Evolutionary conservation across 345 rosid species (phyloP).

Genomic region (Citrus reticulata): DNA sequence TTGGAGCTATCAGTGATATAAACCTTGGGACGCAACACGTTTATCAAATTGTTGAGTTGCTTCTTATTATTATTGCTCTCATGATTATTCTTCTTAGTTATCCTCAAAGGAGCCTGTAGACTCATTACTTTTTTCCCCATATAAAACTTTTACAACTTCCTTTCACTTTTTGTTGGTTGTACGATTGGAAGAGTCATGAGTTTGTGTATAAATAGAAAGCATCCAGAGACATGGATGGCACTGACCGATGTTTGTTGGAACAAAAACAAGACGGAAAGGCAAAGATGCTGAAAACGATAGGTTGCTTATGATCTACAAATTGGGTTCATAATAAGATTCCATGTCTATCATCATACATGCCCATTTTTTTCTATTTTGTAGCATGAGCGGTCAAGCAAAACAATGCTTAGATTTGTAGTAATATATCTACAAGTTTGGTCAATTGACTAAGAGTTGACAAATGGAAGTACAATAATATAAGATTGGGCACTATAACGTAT

Average conservation of each 20-base stretch:
- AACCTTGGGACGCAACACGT: slow-evolving; percentile 38
- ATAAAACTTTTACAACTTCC: too few relatives aligned
- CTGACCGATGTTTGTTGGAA: background rate
- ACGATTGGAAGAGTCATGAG: background rate
- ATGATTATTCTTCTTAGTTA: slow-evolving; percentile 11
- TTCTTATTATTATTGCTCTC: background rate
- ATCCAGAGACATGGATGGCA: background rate
- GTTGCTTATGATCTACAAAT: background rate
- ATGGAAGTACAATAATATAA: too few relatives aligned
- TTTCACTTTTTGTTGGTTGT: background rate
- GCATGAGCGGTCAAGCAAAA: background rate
- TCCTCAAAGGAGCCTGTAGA: slow-evolving; percentile 1
- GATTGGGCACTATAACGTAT: background rate
- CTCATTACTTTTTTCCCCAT: slow-evolving; percentile 26
- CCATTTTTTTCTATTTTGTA: background rate
- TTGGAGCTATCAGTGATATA: slow-evolving; percentile 40
- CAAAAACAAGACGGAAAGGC: background rate
- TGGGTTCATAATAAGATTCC: background rate
- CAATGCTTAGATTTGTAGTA: slow-evolving; percentile 5
- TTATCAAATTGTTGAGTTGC: slow-evolving; percentile 16
- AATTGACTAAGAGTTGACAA: background rate
- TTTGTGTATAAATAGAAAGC: background rate
- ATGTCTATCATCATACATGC: background rate
- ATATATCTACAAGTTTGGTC: background rate
- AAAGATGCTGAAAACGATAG: slow-evolving; percentile 11